phyloP scores from a whole-genome alignment of 192 early-diverging fungal species.

The Jimgerdemannia flammicorona region DNA sequence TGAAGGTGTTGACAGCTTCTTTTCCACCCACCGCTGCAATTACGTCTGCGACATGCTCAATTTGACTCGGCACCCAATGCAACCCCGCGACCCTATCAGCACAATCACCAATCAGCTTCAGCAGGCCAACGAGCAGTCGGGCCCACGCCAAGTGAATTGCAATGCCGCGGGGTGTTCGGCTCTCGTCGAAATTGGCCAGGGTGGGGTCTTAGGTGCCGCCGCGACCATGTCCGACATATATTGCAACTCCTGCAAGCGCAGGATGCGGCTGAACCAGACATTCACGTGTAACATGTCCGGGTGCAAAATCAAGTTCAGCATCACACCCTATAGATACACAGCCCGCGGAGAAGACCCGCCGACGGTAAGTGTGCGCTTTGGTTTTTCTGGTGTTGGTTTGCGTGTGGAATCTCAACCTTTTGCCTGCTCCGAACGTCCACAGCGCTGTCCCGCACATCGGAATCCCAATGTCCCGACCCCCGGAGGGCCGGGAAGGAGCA shows the following conservation, averaged over 20 bases:
- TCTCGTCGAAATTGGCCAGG: not conserved
- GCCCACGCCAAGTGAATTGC: not conserved
- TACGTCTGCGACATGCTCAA: too few species aligned
- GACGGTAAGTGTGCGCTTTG: not conserved
- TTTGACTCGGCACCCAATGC: not conserved
- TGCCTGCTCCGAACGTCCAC: too few species aligned
- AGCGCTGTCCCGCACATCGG: too few species aligned
- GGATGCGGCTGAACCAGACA: too few species aligned
- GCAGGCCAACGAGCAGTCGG: not conserved
- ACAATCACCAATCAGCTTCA: not conserved
- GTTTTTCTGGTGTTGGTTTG: not conserved
- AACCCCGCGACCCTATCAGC: not conserved
- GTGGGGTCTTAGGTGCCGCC: too few species aligned
- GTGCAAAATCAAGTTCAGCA: not conserved
- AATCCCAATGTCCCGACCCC: too few species aligned
- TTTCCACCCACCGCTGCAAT: too few species aligned
- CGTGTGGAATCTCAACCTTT: not conserved
- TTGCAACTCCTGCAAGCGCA: not conserved
- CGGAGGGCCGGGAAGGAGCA: too few species aligned
- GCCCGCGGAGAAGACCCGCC: not conserved
- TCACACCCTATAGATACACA: not conserved
- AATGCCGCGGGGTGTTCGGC: not conserved
- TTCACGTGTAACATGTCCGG: not conserved
- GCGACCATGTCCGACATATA: not conserved
- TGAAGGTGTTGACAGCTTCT: too few species aligned